Conservation (phyloP, 441 rosid species). For the Eutrema salsugineum region DNA sequence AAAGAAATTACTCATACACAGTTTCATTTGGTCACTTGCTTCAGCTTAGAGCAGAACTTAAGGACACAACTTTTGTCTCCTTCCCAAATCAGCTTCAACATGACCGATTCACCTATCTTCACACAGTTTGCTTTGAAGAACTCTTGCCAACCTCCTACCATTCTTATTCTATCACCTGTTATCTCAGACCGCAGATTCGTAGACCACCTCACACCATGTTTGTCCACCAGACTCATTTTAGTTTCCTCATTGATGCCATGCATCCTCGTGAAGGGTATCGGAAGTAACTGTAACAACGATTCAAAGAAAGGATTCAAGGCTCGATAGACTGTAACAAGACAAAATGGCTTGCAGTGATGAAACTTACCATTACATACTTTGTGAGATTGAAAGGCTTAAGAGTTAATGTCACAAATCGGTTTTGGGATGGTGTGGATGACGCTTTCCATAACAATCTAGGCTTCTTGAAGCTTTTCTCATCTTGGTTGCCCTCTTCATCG, state of each 20-base stretch:
- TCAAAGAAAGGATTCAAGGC: neutral
- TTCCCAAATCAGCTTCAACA: neutral
- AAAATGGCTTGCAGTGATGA: neutral
- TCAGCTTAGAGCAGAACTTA: slow-evolving; percentile 4
- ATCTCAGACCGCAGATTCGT: neutral
- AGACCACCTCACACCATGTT: neutral
- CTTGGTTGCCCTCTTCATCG: neutral
- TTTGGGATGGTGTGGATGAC: neutral
- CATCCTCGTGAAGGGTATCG: neutral
- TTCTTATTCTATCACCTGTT: neutral
- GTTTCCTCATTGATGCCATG: neutral
- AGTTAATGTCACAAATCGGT: slow-evolving; percentile 2
- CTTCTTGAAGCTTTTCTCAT: neutral
- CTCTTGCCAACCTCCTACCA: slow-evolving; percentile 6
- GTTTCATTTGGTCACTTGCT: neutral
- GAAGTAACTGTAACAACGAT: slow-evolving; percentile 2
- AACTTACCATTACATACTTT: neutral
- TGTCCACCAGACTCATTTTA: slow-evolving; percentile 1
- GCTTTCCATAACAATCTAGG: neutral
- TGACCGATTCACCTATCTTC: neutral
- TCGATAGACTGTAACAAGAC: neutral
- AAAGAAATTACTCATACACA: neutral
- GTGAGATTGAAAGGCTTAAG: neutral
- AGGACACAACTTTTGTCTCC: neutral
- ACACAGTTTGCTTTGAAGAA: slow-evolving; percentile 5